Evolutionary conservation across 2,329 filamentous ascomycete genomes (phyloP).

Genomic region (Alternaria gansuensis): DNA sequence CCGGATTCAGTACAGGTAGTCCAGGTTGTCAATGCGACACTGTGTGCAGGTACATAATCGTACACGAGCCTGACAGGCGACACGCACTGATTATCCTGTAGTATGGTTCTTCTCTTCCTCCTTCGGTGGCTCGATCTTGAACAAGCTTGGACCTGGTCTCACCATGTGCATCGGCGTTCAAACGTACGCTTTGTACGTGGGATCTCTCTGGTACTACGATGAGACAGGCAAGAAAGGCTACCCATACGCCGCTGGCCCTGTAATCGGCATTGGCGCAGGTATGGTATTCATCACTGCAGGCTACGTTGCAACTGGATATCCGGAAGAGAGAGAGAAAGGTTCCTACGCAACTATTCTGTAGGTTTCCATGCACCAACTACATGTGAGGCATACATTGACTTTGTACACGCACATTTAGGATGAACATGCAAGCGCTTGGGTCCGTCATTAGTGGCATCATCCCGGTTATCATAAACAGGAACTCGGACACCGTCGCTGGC

Average conservation of each 20-base stretch:
- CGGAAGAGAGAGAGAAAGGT: constrained; percentile 45
- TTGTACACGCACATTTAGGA: constrained; percentile 3
- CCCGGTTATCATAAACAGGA: constrained; percentile 44
- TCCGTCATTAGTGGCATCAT: constrained; percentile 45
- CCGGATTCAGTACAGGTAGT: constrained; percentile 45
- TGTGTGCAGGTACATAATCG: constrained; percentile 33
- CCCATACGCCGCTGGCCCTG: constrained; percentile 42
- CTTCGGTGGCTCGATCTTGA: constrained; percentile 45
- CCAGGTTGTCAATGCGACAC: constrained; percentile 45
- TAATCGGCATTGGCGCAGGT: constrained; percentile 46
- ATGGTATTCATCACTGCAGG: constrained; percentile 48
- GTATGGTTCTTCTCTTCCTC: constrained; percentile 49
- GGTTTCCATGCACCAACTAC: too few relatives aligned
- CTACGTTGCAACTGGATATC: constrained; percentile 44
- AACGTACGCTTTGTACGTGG: constrained; percentile 44
- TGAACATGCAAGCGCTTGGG: constrained; percentile 46
- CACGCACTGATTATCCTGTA: constrained; percentile 6
- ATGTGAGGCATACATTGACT: too few relatives aligned
- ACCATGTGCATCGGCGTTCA: constrained; percentile 47
- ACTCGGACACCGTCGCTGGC: constrained; percentile 41
- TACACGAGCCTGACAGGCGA: too few relatives aligned
- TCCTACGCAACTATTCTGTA: constrained; percentile 40
- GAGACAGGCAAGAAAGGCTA: constrained; percentile 45
- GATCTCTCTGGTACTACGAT: constrained; percentile 48
- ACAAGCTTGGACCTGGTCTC: constrained; percentile 43